phyloP scores from a whole-genome alignment of 1,139 yeast species.

The Eremothecium gossypii region DNA sequence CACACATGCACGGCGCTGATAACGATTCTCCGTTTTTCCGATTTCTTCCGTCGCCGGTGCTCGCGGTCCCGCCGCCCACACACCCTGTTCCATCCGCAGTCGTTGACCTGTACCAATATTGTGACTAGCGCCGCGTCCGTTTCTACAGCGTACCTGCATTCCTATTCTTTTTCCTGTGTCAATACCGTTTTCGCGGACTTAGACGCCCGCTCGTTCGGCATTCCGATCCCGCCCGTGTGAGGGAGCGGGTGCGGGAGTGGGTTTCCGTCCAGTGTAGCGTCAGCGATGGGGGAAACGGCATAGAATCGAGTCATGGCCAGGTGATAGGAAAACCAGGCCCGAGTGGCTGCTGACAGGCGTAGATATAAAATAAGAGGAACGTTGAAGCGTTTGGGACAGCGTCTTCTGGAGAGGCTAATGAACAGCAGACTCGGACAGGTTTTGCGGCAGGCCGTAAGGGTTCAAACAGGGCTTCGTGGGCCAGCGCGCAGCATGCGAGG shows the following conservation, averaged over 20 bases:
- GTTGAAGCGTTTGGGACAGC: too few species aligned
- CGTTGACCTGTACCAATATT: slow-evolving; percentile 1
- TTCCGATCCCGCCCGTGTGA: neutral
- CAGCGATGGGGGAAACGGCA: neutral
- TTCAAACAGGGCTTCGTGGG: neutral
- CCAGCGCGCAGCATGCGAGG: slow-evolving; percentile 1
- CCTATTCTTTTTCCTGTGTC: neutral
- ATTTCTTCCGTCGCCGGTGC: neutral
- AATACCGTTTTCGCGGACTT: neutral
- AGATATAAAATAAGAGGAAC: neutral
- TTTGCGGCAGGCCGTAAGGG: neutral
- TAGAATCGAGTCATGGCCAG: neutral
- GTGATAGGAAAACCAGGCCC: neutral
- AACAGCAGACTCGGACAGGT: too few species aligned
- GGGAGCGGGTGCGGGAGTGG: neutral
- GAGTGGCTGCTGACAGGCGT: neutral
- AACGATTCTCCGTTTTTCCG: neutral
- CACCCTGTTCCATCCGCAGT: neutral
- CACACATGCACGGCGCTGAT: slow-evolving; percentile 5
- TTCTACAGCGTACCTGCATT: too few species aligned
- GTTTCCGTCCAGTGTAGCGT: neutral
- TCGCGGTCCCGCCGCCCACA: neutral
- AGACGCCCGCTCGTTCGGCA: too few species aligned
- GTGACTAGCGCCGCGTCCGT: neutral
- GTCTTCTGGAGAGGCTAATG: too few species aligned